Conservation (phyloP, 2,329 filamentous ascomycete genomes). For the Anthostomella pinea region DNA sequence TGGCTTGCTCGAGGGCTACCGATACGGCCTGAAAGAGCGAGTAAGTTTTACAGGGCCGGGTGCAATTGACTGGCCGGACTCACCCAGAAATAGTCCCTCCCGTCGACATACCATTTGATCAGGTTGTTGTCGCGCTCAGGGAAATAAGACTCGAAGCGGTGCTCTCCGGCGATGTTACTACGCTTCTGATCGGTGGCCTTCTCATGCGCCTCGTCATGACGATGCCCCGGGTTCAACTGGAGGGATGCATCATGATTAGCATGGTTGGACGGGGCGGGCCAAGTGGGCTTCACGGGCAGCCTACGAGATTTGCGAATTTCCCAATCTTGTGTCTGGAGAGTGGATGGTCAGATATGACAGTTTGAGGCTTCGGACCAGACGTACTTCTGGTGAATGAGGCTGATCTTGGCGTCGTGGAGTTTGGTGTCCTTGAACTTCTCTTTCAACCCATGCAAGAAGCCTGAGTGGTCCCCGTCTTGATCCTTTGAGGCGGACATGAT, state of each 20-base stretch:
- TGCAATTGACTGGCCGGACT: background rate
- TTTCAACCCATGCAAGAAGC: conserved; percentile 43
- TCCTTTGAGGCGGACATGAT: conserved; percentile 19
- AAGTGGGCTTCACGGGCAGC: conserved; percentile 22
- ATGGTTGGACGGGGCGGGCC: no score
- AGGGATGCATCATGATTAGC: no score
- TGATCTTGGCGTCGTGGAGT: conserved; percentile 56
- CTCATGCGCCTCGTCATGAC: conserved; percentile 92
- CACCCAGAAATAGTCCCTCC: conserved; percentile 88
- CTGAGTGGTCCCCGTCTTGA: conserved; percentile 20
- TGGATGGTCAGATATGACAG: background rate
- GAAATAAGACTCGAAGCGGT: conserved; percentile 89
- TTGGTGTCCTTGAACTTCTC: conserved; percentile 54
- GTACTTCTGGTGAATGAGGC: conserved; percentile 58
- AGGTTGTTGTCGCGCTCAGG: conserved; percentile 81
- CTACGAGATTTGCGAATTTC: conserved; percentile 60
- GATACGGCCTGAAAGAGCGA: conserved; percentile 62
- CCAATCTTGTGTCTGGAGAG: conserved; percentile 52
- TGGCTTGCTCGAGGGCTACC: conserved; percentile 81
- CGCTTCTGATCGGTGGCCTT: conserved; percentile 79
- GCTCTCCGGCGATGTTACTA: conserved; percentile 63
- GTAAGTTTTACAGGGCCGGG: conserved; percentile 6
- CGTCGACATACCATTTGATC: conserved; percentile 97
- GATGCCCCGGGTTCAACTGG: conserved; percentile 82
- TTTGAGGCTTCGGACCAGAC: conserved; percentile 1